Evolutionary conservation across 495 filamentous ascomycete genomes (phyloP).

Genomic region (Amphirosellinia nigrospora): DNA sequence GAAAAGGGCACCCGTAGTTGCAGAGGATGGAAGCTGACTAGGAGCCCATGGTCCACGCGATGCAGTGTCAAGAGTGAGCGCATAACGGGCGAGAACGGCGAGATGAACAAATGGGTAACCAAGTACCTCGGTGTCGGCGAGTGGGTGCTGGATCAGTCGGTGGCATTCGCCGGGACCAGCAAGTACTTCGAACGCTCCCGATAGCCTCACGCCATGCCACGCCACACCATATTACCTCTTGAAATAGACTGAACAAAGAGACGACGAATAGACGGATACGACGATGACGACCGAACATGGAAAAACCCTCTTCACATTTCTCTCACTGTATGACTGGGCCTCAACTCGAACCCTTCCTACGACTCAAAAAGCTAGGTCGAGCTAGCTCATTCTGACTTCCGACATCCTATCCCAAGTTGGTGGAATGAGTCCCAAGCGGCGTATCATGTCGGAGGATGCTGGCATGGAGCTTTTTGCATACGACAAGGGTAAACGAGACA

Average conservation of each 20-base stretch:
- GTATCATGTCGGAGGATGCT: conserved; percentile 6
- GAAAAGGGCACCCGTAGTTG: not conserved
- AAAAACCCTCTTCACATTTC: not conserved
- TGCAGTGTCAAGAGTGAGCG: conserved; percentile 88
- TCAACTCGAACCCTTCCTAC: not conserved
- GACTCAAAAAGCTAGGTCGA: conserved; percentile 3
- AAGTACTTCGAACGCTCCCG: conserved; percentile 88
- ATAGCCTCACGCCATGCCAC: conserved; percentile 40
- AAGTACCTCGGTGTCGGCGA: conserved; percentile 96
- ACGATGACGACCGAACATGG: conserved; percentile 14
- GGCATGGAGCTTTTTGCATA: not conserved
- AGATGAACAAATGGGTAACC: conserved; percentile 87
- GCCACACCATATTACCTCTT: not conserved
- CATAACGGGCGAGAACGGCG: conserved; percentile 78
- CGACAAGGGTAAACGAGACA: not conserved
- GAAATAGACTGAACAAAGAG: not conserved
- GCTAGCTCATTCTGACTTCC: not conserved
- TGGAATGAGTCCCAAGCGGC: not conserved
- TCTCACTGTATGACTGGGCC: not conserved
- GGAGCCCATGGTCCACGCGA: conserved; percentile 48
- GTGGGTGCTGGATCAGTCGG: conserved; percentile 97
- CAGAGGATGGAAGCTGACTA: conserved; percentile 32
- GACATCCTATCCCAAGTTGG: not conserved
- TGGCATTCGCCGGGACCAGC: conserved; percentile 85
- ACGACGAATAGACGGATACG: conserved; percentile 18